These are phyloP conservation scores for Tolypocladium tropicale DNA, from an alignment of 2,329 filamentous ascomycete species.

Conservation along the genomic window DNA sequence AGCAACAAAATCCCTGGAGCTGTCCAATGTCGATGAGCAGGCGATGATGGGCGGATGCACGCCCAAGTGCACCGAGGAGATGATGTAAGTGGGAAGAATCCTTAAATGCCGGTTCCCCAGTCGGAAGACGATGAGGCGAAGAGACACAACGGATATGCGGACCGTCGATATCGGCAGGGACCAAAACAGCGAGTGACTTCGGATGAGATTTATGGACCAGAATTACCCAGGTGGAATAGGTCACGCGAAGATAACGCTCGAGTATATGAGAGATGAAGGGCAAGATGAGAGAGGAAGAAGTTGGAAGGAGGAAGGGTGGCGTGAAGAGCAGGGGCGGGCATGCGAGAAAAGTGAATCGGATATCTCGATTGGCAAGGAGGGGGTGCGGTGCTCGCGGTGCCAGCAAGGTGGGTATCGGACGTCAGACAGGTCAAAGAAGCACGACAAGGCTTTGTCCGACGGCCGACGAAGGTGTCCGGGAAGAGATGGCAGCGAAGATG, in stretches of 20 bases:
- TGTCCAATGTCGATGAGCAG: background rate
- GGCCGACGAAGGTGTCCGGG: background rate
- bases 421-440: background rate
- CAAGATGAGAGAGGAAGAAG: background rate
- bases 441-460: background rate
- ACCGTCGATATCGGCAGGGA: background rate
- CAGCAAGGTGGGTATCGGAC: background rate
- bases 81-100: background rate
- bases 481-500: background rate
- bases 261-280: background rate
- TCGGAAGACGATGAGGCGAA: background rate
- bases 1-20: background rate
- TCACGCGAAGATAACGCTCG: background rate
- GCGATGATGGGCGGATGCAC: background rate
- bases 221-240: background rate
- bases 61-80: background rate
- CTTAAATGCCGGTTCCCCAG: background rate
- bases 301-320: background rate
- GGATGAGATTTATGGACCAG: background rate
- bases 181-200: background rate
- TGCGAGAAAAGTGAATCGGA: conserved; percentile 1
- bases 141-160: background rate
- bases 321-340: background rate
- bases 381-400: background rate
- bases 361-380: conserved; percentile 5